These are phyloP conservation scores for Podila minutissima DNA, from an alignment of 192 early-diverging fungal genomes.

Conservation along the genomic window DNA sequence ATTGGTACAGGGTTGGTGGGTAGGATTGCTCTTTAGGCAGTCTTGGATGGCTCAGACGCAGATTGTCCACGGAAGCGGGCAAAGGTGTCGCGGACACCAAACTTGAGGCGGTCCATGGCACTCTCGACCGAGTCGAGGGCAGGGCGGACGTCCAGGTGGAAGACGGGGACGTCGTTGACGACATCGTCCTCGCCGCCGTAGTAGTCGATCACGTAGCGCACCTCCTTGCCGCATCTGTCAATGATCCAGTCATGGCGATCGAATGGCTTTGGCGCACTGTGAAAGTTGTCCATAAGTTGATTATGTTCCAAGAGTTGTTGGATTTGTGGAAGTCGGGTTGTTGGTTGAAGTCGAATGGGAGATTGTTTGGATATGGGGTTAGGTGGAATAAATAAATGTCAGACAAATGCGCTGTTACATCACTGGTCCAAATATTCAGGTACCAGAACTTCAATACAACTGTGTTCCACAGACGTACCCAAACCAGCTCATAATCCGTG, in stretches of 20 bases:
- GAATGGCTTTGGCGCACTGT: conserved; percentile 87
- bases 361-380: neutral
- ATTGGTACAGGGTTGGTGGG: neutral
- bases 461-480: conserved; percentile 58
- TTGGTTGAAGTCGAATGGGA: neutral
- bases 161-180: conserved; percentile 79
- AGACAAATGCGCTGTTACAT: no score
- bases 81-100: conserved; percentile 63
- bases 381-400: no score
- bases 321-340: conserved; percentile 18
- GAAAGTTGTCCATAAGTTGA: no score
- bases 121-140: conserved; percentile 83
- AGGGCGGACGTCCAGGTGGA: conserved; percentile 94
- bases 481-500: conserved; percentile 68
- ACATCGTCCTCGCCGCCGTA: conserved; percentile 81
- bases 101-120: conserved; percentile 70
- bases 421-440: no score
- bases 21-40: conserved; percentile 16
- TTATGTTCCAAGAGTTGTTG: conserved; percentile 4
- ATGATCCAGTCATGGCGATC: conserved; percentile 98
- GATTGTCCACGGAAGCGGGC: conserved; percentile 48
- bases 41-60: conserved; percentile 18
- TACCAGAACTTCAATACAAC: no score
- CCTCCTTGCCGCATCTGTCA: conserved; percentile 86
- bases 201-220: conserved; percentile 98